These are phyloP conservation scores for Rhizopus microsporus DNA, from an alignment of 371 early-diverging fungal species.

Conservation along the genomic window DNA sequence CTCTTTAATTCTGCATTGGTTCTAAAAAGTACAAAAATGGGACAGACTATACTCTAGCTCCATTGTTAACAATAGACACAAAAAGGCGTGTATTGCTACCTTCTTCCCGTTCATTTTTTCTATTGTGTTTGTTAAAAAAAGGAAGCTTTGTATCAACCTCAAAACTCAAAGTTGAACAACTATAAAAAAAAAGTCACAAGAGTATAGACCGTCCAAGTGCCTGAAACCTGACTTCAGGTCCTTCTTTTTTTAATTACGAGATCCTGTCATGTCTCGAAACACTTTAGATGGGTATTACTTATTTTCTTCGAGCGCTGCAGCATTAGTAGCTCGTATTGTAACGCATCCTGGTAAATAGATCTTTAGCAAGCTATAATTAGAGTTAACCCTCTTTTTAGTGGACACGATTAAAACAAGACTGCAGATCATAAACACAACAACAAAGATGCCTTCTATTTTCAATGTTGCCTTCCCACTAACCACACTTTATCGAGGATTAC, in stretches of 20 bases:
- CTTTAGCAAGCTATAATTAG: not conserved
- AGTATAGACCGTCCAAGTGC: not conserved
- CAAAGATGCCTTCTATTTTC: conserved; percentile 2
- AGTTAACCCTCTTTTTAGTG: conserved; percentile 26
- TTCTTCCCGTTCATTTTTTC: not conserved
- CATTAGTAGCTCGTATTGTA: conserved; percentile 55
- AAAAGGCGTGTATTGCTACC: too few relatives aligned
- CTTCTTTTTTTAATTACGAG: conserved; percentile 4
- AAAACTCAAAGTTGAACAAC: not conserved
- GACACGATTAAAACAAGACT: conserved; percentile 81
- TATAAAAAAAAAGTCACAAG: too few relatives aligned
- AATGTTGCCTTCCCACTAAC: conserved; percentile 11
- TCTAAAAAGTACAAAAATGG: not conserved
- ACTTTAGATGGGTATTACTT: conserved; percentile 45
- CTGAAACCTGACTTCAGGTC: not conserved
- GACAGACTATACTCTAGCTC: too few relatives aligned
- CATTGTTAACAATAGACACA: too few relatives aligned
- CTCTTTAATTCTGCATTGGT: not conserved
- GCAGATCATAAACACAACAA: conserved; percentile 44
- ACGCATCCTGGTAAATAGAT: conserved; percentile 60
- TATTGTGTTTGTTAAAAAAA: not conserved
- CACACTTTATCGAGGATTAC: conserved; percentile 64
- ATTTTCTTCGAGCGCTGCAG: conserved; percentile 61
- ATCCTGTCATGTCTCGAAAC: conserved; percentile 6
- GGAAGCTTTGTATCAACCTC: not conserved